phyloP scores from a whole-genome alignment of 805 yeast species.

The Komagataella kurtzmanii region DNA sequence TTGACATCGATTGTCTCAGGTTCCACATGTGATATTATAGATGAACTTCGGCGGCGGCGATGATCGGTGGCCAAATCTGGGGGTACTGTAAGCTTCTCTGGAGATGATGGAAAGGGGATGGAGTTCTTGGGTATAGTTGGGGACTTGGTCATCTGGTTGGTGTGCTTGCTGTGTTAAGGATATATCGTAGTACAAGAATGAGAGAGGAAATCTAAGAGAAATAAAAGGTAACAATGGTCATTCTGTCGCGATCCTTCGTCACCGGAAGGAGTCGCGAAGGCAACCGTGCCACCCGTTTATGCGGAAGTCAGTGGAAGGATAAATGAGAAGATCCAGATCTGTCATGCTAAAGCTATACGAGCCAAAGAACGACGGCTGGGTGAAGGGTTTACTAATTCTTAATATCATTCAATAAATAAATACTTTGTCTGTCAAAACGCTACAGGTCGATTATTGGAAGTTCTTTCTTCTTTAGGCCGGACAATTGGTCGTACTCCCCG shows the following conservation, averaged over 20 bases:
- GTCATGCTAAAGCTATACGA: not conserved
- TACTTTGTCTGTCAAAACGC: not conserved
- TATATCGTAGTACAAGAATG: not conserved
- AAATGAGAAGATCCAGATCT: not conserved
- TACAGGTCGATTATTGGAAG: not conserved
- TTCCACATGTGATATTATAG: conserved; percentile 82
- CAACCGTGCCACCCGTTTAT: not conserved
- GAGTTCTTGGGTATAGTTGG: conserved; percentile 8
- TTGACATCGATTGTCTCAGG: conserved; percentile 88
- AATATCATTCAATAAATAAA: not conserved
- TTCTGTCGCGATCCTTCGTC: not conserved
- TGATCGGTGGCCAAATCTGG: conserved; percentile 21
- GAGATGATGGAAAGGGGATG: conserved; percentile 19
- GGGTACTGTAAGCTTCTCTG: conserved; percentile 18
- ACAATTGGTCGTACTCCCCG: conserved; percentile 71
- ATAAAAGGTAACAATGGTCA: not conserved
- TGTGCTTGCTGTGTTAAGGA: not conserved
- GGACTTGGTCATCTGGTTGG: not conserved
- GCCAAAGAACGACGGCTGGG: not conserved
- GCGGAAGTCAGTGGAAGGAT: not conserved
- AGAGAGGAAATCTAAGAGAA: not conserved
- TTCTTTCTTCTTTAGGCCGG: conserved; percentile 37
- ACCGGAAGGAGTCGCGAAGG: not conserved
- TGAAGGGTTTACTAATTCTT: not conserved
- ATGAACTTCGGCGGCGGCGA: conserved; percentile 64